Conservation (phyloP, 164 flowering plant species). For the Dillenia turbinata region DNA sequence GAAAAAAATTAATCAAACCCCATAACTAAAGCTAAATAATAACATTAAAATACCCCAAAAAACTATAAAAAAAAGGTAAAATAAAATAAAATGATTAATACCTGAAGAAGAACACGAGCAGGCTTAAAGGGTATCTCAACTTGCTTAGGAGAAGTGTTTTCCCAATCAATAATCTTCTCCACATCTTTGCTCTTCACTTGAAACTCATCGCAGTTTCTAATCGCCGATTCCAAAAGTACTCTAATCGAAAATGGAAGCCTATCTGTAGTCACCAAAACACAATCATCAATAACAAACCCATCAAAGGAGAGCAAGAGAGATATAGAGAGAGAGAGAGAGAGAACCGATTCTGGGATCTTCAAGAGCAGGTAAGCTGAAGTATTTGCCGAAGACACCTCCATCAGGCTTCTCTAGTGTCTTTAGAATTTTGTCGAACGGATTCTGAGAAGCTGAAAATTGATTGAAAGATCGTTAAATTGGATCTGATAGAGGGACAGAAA, state of each 20-base stretch:
- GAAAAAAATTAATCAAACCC: background rate
- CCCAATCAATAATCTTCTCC: slow-evolving; percentile 95
- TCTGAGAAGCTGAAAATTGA: slow-evolving; percentile 55
- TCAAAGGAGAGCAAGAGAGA: too few relatives aligned
- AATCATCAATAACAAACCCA: too few relatives aligned
- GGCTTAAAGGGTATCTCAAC: slow-evolving; percentile 97
- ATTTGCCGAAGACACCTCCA: slow-evolving; percentile 91
- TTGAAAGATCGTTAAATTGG: background rate
- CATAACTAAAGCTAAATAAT: background rate
- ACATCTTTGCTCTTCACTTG: slow-evolving; percentile 86
- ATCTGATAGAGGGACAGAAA: background rate
- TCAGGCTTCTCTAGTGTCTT: slow-evolving; percentile 82
- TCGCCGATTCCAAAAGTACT: slow-evolving; percentile 84
- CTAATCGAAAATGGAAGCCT: slow-evolving; percentile 80
- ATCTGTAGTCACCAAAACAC: slow-evolving; percentile 29
- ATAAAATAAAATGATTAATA: slow-evolving; percentile 1
- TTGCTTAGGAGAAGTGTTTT: slow-evolving; percentile 74
- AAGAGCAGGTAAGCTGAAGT: slow-evolving; percentile 74
- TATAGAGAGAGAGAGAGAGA: background rate
- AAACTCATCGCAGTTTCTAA: slow-evolving; percentile 89
- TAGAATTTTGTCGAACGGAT: slow-evolving; percentile 65
- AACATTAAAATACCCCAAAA: background rate
- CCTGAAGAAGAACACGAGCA: slow-evolving; percentile 95
- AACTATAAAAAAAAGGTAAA: background rate
- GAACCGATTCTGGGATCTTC: slow-evolving; percentile 89